These are phyloP conservation scores for Colletotrichum tabaci DNA, from an alignment of 2,329 filamentous ascomycete genomes.

Conservation along the genomic window DNA sequence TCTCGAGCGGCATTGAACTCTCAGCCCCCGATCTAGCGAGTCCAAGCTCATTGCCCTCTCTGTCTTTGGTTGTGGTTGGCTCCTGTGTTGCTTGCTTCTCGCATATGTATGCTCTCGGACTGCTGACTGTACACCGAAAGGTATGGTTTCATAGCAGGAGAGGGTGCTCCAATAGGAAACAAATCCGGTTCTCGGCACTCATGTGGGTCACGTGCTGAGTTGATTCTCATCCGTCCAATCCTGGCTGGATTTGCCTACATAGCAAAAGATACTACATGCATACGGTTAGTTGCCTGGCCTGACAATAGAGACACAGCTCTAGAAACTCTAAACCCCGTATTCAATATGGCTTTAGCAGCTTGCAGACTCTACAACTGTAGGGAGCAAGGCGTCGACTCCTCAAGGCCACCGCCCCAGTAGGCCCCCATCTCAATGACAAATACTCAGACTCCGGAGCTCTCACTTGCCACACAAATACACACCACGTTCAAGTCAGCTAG, in stretches of 20 bases:
- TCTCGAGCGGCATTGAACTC: background rate
- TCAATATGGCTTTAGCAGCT: too few species aligned
- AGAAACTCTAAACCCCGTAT: too few species aligned
- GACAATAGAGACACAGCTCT: too few species aligned
- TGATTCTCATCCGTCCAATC: constrained; percentile 2
- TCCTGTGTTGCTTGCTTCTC: constrained; percentile 4
- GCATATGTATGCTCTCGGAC: constrained; percentile 20
- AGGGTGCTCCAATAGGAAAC: constrained; percentile 13
- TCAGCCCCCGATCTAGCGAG: constrained; percentile 10
- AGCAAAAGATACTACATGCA: background rate
- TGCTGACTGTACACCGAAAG: too few species aligned
- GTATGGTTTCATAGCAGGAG: too few species aligned
- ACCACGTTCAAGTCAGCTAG: too few species aligned
- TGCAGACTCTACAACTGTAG: too few species aligned
- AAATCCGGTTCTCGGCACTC: constrained; percentile 3
- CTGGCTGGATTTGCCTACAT: too few species aligned
- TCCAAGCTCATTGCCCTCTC: constrained; percentile 10
- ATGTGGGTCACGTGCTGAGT: constrained; percentile 15
- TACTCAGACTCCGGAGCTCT: background rate
- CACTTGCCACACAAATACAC: background rate
- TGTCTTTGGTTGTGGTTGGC: constrained; percentile 6
- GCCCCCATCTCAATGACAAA: background rate
- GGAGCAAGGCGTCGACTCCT: too few species aligned
- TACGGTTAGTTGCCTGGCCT: background rate
- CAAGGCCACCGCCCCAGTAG: background rate